Base-by-base conservation (phyloP, 2,329 filamentous ascomycete genomes). In the Cladophialophora bantiana region DNA sequence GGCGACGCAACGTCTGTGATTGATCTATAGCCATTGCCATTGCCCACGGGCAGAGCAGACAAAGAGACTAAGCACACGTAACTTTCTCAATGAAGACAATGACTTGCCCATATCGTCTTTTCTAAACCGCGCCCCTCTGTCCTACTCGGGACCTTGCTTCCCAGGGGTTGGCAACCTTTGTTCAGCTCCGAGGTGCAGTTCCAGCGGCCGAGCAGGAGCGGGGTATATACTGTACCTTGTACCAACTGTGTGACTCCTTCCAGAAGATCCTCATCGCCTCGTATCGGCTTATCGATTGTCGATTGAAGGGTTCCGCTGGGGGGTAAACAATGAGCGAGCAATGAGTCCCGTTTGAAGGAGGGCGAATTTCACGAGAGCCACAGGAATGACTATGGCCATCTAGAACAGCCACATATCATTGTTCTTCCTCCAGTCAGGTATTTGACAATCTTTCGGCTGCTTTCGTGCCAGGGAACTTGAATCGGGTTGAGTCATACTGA, bases 241-340 rank as follows among this genome's bases (percentile, higher is more conserved):
- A 26, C 26, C 26, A 26, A 2, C 26, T 26, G 26, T 3, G 2
- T 26, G 26, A 26, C 26, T 26, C 26, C 26, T 26, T 26, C 26
- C 26, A 26, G 26, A 26, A 26, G 26, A 26, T 26, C 26, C 26
- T 26, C 3, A 26, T 26, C 26, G 26, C 26, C 26, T 18, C 50
- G n/a, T 55, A 35, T 55, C 52, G 26, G 10, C 52, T 55, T 26
- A 31, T 55, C 52, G 52, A 12, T 42, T 12, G 40, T 42, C 26
- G 26, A 26, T 26, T 26, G 26, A 26, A 26, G 26, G 26, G 26
- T 26, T 26, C 26, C 26, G 26, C 26, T 2, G 26, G 26, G 26
- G 26, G 26, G 26, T 26, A 26, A 26, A 26, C 26, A 26, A 26
- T 26, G 26, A 26, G 26, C 26, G 26, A 26, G 3, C 26, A 26